Evolutionary conservation across 129 eudicot species (phyloP).

Genomic region (Lonicera japonica): DNA sequence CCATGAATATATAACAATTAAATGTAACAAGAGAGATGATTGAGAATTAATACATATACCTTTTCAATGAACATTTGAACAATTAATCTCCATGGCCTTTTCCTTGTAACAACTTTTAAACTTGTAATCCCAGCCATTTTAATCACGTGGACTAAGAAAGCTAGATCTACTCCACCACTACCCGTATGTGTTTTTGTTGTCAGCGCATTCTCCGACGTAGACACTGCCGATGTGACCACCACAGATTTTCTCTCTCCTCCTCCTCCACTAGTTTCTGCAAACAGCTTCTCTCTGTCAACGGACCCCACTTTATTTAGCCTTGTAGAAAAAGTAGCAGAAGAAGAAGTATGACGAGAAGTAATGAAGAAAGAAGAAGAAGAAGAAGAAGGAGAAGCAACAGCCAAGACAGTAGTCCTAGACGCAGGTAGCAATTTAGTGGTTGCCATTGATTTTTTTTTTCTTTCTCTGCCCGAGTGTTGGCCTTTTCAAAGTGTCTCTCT

Average conservation of each 20-base stretch:
- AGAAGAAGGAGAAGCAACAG: neutral
- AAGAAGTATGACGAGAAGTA: neutral
- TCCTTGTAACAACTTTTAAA: slow-evolving; percentile 17
- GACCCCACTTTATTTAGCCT: slow-evolving; percentile 19
- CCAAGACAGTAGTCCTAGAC: slow-evolving; percentile 10
- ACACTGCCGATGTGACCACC: slow-evolving; percentile 14
- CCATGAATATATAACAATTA: no score
- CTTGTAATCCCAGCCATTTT: slow-evolving; percentile 1
- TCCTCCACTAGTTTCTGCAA: neutral
- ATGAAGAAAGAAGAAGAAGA: neutral
- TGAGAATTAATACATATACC: slow-evolving; percentile 36
- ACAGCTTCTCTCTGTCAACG: slow-evolving; percentile 17
- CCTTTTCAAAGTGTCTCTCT: slow-evolving; percentile 11
- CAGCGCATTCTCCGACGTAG: slow-evolving; percentile 2
- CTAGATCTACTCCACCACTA: slow-evolving; percentile 26
- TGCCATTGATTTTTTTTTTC: slow-evolving; percentile 26
- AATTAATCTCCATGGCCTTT: slow-evolving; percentile 37
- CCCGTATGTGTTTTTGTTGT: slow-evolving; percentile 21
- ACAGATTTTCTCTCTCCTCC: slow-evolving; percentile 19
- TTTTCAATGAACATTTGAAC: slow-evolving; percentile 48
- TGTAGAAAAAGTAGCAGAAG: neutral
- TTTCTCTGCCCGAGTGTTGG: no score
- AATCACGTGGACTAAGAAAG: slow-evolving; percentile 14
- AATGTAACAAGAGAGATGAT: no score
- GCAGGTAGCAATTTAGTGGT: slow-evolving; percentile 23